phyloP scores from a whole-genome alignment of 129 eudicot species.

The Helianthus annuus region HanXRQr2.0-SUNRISE NC_035442.2:86281273-86281772 shows the following conservation, averaged over 20 bases:
- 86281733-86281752: conserved; percentile 98
- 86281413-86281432: background rate
- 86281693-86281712: conserved; percentile 9
- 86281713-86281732: background rate
- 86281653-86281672: background rate
- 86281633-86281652: background rate
- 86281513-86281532: background rate
- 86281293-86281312: background rate
- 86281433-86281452: background rate
- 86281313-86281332: background rate
- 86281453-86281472: background rate
- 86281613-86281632: conserved; percentile 6
- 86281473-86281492: background rate
- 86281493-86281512: background rate
- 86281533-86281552: conserved; percentile 96
- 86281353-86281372: background rate
- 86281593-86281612: conserved; percentile 54
- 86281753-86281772: conserved; percentile 85
- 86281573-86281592: conserved; percentile 95
- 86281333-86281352: background rate
- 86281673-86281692: background rate
- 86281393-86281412: background rate
- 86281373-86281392: background rate
- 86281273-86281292: background rate
- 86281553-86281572: conserved; percentile 93